These are phyloP conservation scores for Pseudoneurospora amorphoporcata DNA, from an alignment of 495 filamentous ascomycete genomes.

Conservation along the genomic window DNA sequence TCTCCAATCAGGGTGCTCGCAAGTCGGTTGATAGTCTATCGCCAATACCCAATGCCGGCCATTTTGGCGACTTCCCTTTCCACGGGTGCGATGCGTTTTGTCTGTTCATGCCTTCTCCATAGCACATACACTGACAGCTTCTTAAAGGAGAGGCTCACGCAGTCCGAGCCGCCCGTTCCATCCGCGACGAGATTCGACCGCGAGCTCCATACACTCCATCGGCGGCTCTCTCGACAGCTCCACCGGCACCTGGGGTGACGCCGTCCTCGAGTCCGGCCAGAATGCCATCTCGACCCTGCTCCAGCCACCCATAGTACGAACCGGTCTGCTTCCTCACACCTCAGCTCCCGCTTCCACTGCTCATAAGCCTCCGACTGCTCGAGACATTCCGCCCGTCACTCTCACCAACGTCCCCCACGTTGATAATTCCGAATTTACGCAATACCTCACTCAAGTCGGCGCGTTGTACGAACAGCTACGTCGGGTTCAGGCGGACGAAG, in stretches of 20 bases:
- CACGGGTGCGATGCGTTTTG: conserved; percentile 28
- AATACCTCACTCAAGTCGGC: conserved; percentile 76
- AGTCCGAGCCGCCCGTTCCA: conserved; percentile 13
- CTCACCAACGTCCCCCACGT: conserved; percentile 83
- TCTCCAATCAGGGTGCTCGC: conserved; percentile 49
- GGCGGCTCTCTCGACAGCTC: conserved; percentile 64
- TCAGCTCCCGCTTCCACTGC: conserved; percentile 51
- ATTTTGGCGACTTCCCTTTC: conserved; percentile 50
- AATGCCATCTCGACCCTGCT: conserved; percentile 94
- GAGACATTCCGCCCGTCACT: conserved; percentile 90
- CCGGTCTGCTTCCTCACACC: conserved; percentile 69
- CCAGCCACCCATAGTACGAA: conserved; percentile 81
- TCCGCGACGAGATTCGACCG: conserved; percentile 63
- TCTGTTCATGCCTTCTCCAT: neutral
- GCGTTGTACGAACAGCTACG: conserved; percentile 73
- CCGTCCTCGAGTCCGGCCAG: conserved; percentile 64
- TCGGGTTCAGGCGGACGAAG: conserved; percentile 60
- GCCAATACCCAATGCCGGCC: conserved; percentile 37
- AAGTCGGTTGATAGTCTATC: conserved; percentile 62
- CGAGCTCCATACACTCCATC: conserved; percentile 78
- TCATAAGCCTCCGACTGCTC: conserved; percentile 75
- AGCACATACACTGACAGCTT: conserved; percentile 17
- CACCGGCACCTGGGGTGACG: conserved; percentile 39
- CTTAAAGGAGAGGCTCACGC: conserved; percentile 16
- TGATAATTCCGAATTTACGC: conserved; percentile 65